Conservation (phyloP, 345 rosid species). For the Ceriops tagal region DNA sequence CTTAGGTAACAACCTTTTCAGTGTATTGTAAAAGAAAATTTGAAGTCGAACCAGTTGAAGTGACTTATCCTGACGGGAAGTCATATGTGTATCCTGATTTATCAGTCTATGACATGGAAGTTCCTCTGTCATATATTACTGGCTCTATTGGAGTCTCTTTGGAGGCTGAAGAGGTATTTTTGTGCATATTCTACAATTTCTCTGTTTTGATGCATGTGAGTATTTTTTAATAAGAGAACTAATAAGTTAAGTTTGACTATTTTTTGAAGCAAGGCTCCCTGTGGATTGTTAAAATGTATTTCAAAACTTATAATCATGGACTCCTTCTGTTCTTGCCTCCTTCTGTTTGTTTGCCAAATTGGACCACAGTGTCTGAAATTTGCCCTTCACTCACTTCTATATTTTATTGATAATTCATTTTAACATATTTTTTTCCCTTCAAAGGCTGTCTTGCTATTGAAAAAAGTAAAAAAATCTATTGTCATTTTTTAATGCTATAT, state of each 20-base stretch:
- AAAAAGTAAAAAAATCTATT: too few relatives aligned
- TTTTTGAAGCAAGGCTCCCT: background rate
- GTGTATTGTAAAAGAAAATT: slow-evolving; percentile 64
- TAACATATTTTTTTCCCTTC: too few relatives aligned
- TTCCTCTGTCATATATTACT: slow-evolving; percentile 73
- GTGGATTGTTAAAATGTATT: background rate
- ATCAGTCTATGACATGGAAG: slow-evolving; percentile 67
- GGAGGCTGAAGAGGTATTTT: slow-evolving; percentile 65
- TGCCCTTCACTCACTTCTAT: too few relatives aligned
- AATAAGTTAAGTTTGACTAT: background rate
- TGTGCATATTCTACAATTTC: background rate
- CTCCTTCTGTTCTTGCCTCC: too few relatives aligned
- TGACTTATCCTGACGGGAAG: slow-evolving; percentile 54
- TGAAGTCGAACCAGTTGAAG: slow-evolving; percentile 94
- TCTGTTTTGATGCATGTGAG: background rate
- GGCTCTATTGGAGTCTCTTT: slow-evolving; percentile 69
- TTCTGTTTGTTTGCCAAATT: too few relatives aligned
- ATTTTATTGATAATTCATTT: too few relatives aligned
- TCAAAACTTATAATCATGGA: background rate
- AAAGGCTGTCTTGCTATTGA: too few relatives aligned
- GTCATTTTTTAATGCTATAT: too few relatives aligned
- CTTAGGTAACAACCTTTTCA: slow-evolving; percentile 74
- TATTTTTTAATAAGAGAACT: background rate
- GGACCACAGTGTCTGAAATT: too few relatives aligned
- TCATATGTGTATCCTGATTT: slow-evolving; percentile 73